Evolutionary conservation across 768 basidiomycete species (phyloP).

Genomic region (Phallus indusiatus): DNA sequence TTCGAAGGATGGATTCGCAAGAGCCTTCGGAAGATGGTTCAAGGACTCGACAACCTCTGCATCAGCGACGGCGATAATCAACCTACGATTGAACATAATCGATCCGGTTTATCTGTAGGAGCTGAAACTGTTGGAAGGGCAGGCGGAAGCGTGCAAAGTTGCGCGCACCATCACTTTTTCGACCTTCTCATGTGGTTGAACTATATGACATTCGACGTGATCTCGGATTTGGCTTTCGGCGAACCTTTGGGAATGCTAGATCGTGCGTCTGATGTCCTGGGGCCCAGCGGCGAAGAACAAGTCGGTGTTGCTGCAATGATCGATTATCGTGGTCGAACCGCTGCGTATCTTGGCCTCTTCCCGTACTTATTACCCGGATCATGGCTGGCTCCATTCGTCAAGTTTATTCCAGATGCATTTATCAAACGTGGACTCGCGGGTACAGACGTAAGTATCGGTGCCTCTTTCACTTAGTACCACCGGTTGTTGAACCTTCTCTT

Average conservation of each 20-base stretch:
- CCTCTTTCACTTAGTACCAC: background rate
- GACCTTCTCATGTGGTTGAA: slow-evolving; percentile 25
- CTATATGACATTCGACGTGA: slow-evolving; percentile 19
- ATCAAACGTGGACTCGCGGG: slow-evolving; percentile 1
- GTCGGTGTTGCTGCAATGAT: background rate
- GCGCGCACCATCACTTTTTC: background rate
- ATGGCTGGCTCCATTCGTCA: background rate
- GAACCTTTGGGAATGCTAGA: slow-evolving; percentile 25
- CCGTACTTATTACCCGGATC: background rate
- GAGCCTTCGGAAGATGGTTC: background rate
- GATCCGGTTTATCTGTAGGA: background rate
- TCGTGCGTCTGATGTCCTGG: slow-evolving; percentile 9
- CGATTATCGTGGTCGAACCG: slow-evolving; percentile 7
- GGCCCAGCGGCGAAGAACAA: background rate
- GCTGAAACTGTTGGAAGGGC: background rate
- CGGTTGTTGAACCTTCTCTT: background rate
- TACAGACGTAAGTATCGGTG: slow-evolving; percentile 1
- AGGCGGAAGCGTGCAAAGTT: background rate
- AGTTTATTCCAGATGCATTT: slow-evolving; percentile 4
- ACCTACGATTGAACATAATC: background rate
- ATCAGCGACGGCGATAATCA: background rate
- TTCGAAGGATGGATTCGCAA: slow-evolving; percentile 2
- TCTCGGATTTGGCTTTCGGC: slow-evolving; percentile 26
- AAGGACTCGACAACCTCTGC: background rate
- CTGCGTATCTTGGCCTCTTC: slow-evolving; percentile 1